Conservation (phyloP, 2,329 filamentous ascomycete genomes). For the Camillea tinctor region DNA sequence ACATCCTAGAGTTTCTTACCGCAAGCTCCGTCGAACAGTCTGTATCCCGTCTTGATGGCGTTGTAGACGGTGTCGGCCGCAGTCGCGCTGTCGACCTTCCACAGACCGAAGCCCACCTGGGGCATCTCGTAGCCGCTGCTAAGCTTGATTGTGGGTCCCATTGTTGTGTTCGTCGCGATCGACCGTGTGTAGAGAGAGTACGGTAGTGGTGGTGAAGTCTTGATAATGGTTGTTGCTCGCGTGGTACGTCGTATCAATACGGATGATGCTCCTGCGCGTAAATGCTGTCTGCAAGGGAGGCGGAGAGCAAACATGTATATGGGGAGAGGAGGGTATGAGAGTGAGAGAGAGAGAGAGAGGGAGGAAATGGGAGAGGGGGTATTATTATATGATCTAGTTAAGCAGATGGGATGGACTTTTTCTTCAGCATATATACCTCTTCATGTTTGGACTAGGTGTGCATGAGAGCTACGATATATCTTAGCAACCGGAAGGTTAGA, state of each 20-base stretch:
- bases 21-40: constrained; percentile 59
- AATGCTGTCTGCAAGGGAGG: not conserved
- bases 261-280: not conserved
- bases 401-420: not conserved
- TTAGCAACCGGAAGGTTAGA: not conserved
- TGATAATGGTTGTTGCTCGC: too few relatives aligned
- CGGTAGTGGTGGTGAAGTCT: not conserved
- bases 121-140: constrained; percentile 69
- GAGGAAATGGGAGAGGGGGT: not conserved
- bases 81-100: constrained; percentile 76
- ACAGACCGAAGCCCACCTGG: constrained; percentile 74
- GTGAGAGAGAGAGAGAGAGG: not conserved
- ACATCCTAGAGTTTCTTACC: constrained; percentile 41
- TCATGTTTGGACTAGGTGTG: not conserved
- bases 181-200: constrained; percentile 6
- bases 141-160: constrained; percentile 55
- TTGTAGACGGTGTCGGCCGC: constrained; percentile 78
- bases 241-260: not conserved
- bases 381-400: not conserved
- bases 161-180: constrained; percentile 15
- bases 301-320: not conserved
- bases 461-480: not conserved
- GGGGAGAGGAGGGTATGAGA: not conserved
- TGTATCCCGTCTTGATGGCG: constrained; percentile 63
- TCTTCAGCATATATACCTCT: not conserved